Percentiles rank a stretch among this genome's conserved stretches.
These are phyloP conservation scores for Jackrogersella minutella DNA, from an alignment of 495 filamentous ascomycete species.

Conservation along the genomic window DNA sequence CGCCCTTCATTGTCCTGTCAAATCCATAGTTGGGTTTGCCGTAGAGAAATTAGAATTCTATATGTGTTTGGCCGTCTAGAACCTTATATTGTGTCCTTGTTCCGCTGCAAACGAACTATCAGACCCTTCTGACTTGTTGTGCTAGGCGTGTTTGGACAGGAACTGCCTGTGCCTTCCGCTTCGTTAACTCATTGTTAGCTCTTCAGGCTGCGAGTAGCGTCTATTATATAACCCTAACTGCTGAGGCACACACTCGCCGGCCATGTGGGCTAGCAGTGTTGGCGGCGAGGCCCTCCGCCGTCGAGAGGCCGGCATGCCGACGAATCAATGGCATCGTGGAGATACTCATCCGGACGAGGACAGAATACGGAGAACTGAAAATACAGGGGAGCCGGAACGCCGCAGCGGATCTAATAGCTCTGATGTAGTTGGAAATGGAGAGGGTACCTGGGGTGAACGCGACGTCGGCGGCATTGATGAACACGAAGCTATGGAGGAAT, in stretches of 20 bases:
- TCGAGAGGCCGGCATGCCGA: conserved; percentile 26
- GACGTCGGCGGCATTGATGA: conserved; percentile 70
- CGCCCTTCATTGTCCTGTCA: background rate
- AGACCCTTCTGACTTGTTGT: background rate
- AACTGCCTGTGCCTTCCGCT: background rate
- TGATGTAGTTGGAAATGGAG: conserved; percentile 19
- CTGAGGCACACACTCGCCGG: background rate
- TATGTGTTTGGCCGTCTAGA: background rate
- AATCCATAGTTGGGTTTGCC: background rate
- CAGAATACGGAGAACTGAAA: background rate
- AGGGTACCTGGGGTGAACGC: conserved; percentile 80
- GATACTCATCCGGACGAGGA: conserved; percentile 19
- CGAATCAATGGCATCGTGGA: conserved; percentile 40
- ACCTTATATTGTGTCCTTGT: background rate
- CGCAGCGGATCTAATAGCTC: background rate
- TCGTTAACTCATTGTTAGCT: background rate
- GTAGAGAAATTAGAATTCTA: background rate
- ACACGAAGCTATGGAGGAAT: conserved; percentile 72
- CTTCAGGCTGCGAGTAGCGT: background rate
- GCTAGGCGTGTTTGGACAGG: background rate
- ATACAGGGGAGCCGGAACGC: background rate
- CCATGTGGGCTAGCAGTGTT: conserved; percentile 39
- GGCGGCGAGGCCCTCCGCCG: conserved; percentile 27
- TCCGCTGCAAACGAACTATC: background rate
- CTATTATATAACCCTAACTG: background rate